These are phyloP conservation scores for Coccomyxa sp. DNA, from an alignment of 139 green algal genomes.

Conservation along the genomic window DNA sequence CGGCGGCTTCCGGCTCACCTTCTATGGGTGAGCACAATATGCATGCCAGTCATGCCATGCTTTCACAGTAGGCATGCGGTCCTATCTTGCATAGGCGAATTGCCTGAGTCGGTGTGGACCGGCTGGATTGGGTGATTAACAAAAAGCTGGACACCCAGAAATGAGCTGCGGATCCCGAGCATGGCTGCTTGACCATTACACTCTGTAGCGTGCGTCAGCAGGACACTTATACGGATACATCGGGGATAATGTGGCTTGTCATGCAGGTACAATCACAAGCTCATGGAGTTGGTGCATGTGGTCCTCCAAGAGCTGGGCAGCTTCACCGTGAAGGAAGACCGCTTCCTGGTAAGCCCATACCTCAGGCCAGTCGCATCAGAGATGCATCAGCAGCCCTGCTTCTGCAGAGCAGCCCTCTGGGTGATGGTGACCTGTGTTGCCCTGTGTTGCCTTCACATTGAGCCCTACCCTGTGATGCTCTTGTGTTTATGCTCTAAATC, in stretches of 20 bases:
- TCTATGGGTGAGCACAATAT: constrained; percentile 1
- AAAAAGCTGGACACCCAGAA: too few relatives aligned
- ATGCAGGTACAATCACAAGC: constrained; percentile 83
- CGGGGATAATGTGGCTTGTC: neutral
- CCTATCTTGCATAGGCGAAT: too few relatives aligned
- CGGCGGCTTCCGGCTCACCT: constrained; percentile 28
- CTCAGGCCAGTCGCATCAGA: neutral
- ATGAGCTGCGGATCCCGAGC: too few relatives aligned
- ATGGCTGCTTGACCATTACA: too few relatives aligned
- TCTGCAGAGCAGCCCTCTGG: neutral
- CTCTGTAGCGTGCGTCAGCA: too few relatives aligned
- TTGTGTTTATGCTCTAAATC: too few relatives aligned
- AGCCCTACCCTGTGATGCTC: too few relatives aligned
- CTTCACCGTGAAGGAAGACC: constrained; percentile 57
- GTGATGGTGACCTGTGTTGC: neutral
- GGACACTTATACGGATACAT: neutral
- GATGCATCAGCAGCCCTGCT: too few relatives aligned
- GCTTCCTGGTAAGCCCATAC: constrained; percentile 51
- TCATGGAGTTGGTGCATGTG: constrained; percentile 54
- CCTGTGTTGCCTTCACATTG: neutral
- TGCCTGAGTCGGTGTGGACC: too few relatives aligned
- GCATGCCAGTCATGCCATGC: neutral
- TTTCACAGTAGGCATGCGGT: too few relatives aligned
- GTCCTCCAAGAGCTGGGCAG: constrained; percentile 55
- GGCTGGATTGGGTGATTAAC: too few relatives aligned